phyloP scores from a whole-genome alignment of 2,329 filamentous ascomycete genomes.

The Exophiala spinifera region DNA sequence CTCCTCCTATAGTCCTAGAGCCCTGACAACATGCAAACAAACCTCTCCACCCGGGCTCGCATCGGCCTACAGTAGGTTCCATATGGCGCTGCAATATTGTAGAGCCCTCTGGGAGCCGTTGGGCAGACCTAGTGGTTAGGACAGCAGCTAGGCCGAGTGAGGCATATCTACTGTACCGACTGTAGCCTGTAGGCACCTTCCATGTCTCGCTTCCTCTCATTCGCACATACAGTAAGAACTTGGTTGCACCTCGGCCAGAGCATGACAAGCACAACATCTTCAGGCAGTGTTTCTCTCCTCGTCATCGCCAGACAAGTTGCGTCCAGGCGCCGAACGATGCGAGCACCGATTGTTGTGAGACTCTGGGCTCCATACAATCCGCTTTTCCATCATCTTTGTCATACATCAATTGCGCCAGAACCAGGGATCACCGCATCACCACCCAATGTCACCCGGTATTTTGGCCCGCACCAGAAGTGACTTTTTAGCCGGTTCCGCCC shows the following conservation, averaged over 20 bases:
- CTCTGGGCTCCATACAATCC: background rate
- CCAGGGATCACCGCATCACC: background rate
- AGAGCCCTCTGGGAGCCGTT: too few relatives aligned
- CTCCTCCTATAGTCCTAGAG: too few relatives aligned
- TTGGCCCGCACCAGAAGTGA: background rate
- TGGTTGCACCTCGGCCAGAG: background rate
- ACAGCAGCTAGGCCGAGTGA: too few relatives aligned
- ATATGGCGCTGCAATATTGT: too few relatives aligned
- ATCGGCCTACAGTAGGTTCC: too few relatives aligned
- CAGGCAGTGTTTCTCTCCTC: background rate
- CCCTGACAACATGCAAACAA: background rate
- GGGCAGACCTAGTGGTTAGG: too few relatives aligned
- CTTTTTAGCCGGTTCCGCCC: background rate
- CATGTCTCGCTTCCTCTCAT: background rate
- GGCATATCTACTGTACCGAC: too few relatives aligned
- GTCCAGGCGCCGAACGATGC: background rate
- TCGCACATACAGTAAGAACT: background rate
- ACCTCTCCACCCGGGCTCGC: too few relatives aligned
- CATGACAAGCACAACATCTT: background rate
- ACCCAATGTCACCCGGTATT: background rate
- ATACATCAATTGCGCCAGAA: conserved; percentile 1
- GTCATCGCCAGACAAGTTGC: background rate
- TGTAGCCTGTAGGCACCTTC: too few relatives aligned
- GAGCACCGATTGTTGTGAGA: background rate
- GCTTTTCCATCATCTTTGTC: background rate